Conservation (phyloP, 164 flowering plant species). For the Litsea cubeba region DNA sequence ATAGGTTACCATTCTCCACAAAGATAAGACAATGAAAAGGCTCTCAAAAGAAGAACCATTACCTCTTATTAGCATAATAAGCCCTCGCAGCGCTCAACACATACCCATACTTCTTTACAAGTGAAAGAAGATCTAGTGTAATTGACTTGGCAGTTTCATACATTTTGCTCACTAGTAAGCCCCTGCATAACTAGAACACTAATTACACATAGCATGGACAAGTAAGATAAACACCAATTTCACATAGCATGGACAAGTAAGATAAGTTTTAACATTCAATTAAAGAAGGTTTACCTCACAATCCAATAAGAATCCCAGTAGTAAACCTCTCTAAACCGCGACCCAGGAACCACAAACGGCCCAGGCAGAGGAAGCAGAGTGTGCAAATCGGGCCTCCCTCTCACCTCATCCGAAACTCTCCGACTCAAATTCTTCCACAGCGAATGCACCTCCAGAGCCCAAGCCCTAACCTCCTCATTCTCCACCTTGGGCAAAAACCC, state of each 20-base stretch:
- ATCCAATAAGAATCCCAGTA: slow-evolving; percentile 98
- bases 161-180: slow-evolving; percentile 86
- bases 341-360: slow-evolving; percentile 64
- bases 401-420: slow-evolving; percentile 41
- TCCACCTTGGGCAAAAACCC: slow-evolving; percentile 65
- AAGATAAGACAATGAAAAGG: not conserved
- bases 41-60: not conserved
- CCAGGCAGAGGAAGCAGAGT: slow-evolving; percentile 68
- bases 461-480: slow-evolving; percentile 46
- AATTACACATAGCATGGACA: not conserved
- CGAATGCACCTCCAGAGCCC: slow-evolving; percentile 80
- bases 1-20: not conserved
- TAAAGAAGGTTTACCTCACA: slow-evolving; percentile 37
- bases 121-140: slow-evolving; percentile 61
- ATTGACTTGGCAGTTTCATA: slow-evolving; percentile 76
- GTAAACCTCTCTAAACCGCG: slow-evolving; percentile 79
- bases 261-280: not conserved
- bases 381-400: slow-evolving; percentile 44
- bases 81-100: slow-evolving; percentile 82
- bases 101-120: slow-evolving; percentile 61
- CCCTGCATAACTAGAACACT: slow-evolving; percentile 43
- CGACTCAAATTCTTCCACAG: slow-evolving; percentile 87
- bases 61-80: slow-evolving; percentile 90
- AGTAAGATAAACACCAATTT: not conserved
- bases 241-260: not conserved